Conservation (phyloP, 352 stramenopile species). For the Phytophthora ramorum region DNA sequence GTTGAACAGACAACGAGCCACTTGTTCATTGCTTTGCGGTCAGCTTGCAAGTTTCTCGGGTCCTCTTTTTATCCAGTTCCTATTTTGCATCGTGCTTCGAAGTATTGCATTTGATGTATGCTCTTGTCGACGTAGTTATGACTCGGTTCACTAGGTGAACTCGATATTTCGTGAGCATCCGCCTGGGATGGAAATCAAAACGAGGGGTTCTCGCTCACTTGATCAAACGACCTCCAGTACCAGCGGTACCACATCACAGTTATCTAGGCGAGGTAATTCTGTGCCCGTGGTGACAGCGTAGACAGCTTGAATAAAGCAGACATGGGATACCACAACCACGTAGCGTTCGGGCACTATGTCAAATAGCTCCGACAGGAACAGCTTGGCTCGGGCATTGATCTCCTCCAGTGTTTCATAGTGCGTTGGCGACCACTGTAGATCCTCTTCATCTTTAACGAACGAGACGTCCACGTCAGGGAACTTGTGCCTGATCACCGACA, state of each 20-base stretch:
- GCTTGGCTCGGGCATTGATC: background rate
- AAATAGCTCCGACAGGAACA: background rate
- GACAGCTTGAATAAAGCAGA: background rate
- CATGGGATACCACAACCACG: background rate
- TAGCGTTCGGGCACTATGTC: background rate
- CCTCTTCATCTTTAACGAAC: background rate
- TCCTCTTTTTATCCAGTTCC: too few relatives aligned
- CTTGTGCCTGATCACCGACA: background rate
- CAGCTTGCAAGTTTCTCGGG: too few relatives aligned
- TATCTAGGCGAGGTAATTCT: background rate
- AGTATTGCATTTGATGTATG: too few relatives aligned
- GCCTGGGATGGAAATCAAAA: too few relatives aligned
- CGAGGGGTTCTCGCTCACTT: background rate
- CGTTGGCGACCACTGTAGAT: background rate
- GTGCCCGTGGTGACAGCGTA: background rate
- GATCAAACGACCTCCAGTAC: background rate
- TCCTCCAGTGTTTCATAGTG: background rate
- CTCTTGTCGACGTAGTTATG: too few relatives aligned
- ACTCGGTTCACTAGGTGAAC: too few relatives aligned
- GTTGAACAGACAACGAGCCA: conserved; percentile 30
- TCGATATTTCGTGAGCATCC: too few relatives aligned
- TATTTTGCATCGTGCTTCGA: too few relatives aligned
- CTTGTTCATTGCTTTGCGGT: conserved; percentile 19
- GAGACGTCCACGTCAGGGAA: background rate
- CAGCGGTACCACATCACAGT: background rate